Conservation (phyloP, 208 protist genomes). For the Leishmania arabica region DNA sequence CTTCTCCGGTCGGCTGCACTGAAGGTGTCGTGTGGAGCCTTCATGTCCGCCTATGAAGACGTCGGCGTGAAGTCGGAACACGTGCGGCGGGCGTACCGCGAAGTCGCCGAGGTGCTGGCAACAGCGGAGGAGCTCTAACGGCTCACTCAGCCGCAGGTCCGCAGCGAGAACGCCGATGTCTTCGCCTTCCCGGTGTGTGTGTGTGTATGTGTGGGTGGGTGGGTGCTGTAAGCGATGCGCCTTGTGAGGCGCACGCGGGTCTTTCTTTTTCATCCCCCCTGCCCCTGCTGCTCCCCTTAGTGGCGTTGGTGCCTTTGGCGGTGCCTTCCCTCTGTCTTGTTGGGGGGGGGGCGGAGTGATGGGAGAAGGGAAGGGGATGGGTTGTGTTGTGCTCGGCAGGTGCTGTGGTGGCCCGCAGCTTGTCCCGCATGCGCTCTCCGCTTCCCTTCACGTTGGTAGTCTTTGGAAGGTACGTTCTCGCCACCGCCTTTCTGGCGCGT, state of each 20-base stretch:
- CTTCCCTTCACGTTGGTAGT: neutral
- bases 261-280: neutral
- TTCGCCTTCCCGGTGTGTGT: neutral
- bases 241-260: neutral
- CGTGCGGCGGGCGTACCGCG: constrained; percentile 61
- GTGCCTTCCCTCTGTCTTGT: neutral
- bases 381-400: neutral
- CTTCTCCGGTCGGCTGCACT: constrained; percentile 76
- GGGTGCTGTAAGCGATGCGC: neutral
- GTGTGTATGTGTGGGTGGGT: too few species aligned
- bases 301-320: neutral
- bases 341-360: neutral
- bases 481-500: neutral
- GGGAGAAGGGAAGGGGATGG: too few species aligned
- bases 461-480: neutral
- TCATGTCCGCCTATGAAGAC: constrained; percentile 76
- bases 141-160: neutral
- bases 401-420: neutral
- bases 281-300: neutral
- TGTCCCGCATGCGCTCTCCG: neutral
- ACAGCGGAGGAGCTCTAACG: constrained; percentile 46
- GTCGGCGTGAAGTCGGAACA: constrained; percentile 55
- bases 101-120: constrained; percentile 60
- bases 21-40: constrained; percentile 82
- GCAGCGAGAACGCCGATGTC: neutral